Percentiles rank a stretch among this genome's conserved stretches.
Evolutionary conservation across 768 basidiomycete species (phyloP).

Genomic region (Collybia mongolica): DNA sequence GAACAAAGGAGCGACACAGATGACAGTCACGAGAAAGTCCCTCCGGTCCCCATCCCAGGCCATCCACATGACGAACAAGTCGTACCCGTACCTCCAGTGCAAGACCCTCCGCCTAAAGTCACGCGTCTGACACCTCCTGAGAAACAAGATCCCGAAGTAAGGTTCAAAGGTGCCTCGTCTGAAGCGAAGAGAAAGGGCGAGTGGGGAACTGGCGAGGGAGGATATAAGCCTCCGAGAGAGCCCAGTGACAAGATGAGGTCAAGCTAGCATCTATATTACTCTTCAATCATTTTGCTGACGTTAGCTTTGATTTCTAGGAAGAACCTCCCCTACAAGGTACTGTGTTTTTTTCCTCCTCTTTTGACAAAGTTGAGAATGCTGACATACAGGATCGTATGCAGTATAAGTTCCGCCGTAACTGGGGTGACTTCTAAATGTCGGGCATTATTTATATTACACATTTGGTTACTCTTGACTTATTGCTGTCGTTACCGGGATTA

Average conservation of each 20-base stretch:
- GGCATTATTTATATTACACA: slow-evolving; percentile 2
- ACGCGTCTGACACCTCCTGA: slow-evolving; percentile 62
- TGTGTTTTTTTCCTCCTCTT: slow-evolving; percentile 6
- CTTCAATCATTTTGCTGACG: slow-evolving; percentile 1
- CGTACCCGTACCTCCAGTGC: slow-evolving; percentile 18
- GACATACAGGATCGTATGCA: slow-evolving; percentile 60
- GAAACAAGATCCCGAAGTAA: slow-evolving; percentile 64
- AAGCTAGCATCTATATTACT: slow-evolving; percentile 12
- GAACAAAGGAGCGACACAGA: background rate
- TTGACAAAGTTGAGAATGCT: slow-evolving; percentile 34
- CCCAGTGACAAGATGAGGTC: slow-evolving; percentile 76
- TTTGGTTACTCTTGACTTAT: slow-evolving; percentile 18
- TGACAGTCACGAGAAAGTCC: slow-evolving; percentile 9
- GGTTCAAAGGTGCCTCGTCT: slow-evolving; percentile 54
- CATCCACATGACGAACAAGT: slow-evolving; percentile 37
- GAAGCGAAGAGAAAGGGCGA: slow-evolving; percentile 56
- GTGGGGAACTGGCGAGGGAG: slow-evolving; percentile 71
- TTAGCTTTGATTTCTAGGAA: slow-evolving; percentile 38
- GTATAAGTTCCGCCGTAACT: slow-evolving; percentile 88
- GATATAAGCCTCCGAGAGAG: slow-evolving; percentile 73
- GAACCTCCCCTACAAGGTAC: slow-evolving; percentile 89
- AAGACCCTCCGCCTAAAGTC: slow-evolving; percentile 43
- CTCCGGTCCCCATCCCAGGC: slow-evolving; percentile 14
- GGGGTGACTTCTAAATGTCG: slow-evolving; percentile 75
- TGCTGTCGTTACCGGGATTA: slow-evolving; percentile 4